These are phyloP conservation scores for Fusarium tuaranense DNA, from an alignment of 2,329 filamentous ascomycete species.

Conservation along the genomic window DNA sequence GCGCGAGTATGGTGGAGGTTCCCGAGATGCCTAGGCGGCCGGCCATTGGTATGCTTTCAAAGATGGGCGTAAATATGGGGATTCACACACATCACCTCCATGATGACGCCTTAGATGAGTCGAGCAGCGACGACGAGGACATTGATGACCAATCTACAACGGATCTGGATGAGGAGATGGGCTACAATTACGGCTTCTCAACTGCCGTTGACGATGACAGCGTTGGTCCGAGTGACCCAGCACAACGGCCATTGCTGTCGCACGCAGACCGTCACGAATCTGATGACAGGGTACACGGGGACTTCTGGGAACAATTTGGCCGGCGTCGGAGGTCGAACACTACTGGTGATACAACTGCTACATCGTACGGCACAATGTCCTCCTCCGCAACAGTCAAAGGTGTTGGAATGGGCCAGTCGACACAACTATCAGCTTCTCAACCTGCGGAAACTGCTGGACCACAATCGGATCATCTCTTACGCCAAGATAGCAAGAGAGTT, in stretches of 20 bases:
- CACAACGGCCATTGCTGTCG: constrained; percentile 40
- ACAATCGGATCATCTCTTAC: not conserved
- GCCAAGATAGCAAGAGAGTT: constrained; percentile 8
- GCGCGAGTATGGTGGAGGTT: constrained; percentile 68
- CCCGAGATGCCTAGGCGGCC: constrained; percentile 72
- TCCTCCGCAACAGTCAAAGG: constrained; percentile 39
- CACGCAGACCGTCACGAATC: constrained; percentile 11
- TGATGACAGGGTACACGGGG: constrained; percentile 19
- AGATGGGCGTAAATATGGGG: constrained; percentile 75
- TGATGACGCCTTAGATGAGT: constrained; percentile 66
- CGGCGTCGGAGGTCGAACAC: constrained; percentile 25
- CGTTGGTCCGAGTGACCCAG: constrained; percentile 22
- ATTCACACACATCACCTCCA: constrained; percentile 82
- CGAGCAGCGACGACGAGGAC: constrained; percentile 47
- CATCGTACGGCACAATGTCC: constrained; percentile 51
- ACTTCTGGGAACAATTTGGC: constrained; percentile 30
- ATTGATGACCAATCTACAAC: constrained; percentile 48
- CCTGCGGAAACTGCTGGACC: constrained; percentile 19
- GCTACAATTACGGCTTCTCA: constrained; percentile 27
- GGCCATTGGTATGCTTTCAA: constrained; percentile 62
- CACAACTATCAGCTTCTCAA: constrained; percentile 19
- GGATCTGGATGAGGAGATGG: constrained; percentile 47
- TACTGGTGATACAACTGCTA: constrained; percentile 14
- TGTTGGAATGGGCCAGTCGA: constrained; percentile 11
- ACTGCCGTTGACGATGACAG: constrained; percentile 46